Base-by-base conservation (phyloP, 163 green algal species). In the Scenedesmus sp. region DNA sequence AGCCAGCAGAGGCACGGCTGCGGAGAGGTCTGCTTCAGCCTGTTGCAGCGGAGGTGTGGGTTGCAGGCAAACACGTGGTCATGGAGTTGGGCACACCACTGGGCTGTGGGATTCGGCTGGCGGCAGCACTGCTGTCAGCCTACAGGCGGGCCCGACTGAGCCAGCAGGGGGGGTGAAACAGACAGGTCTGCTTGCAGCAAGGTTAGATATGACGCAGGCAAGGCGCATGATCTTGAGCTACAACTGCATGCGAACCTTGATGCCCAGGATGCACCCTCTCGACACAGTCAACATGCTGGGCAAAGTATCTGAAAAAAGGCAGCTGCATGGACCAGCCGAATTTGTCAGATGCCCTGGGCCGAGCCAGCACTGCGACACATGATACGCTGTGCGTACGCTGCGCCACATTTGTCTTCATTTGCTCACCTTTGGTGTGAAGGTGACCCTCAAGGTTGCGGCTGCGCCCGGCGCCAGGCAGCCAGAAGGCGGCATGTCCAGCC, bases 391-490 rank as follows among this genome's bases (percentile, higher is more conserved):
- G n/a, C 49, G 49, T 56, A 56, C 15, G 49, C 12, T 3, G 0
- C 3, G 15, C 56, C 15, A 13, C 68, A 42, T 24, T 78, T 3
- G 42, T 24, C n/a, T 3, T 9, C 13, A 18, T 78, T 24, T 42
- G 26, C 83, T 16, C 51, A 94, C 94, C 93, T 95, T 96, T 37
- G 95, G 94, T 16, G 92, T 95, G 91, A 97, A 96, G 7, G 86
- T 94, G 59, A 97, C 43, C 16, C 43, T 91, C 72, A 97, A 72
- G 33, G 95, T 88, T 59, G 90, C 93, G 0, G 83, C 91, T 53
- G 96, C 93, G 26, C 96, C 96, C 12, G 96, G 93, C 7, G 93
- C 93, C 44, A 97, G 72, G 68, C 94, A 91, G 59, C 96, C 96
- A 42, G 95, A 95, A 35, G 95, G 94, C 22, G 92, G 92, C 94